Evolutionary conservation across 2,329 filamentous ascomycete species (phyloP).

Genomic region (Didymella lethalis): DNA sequence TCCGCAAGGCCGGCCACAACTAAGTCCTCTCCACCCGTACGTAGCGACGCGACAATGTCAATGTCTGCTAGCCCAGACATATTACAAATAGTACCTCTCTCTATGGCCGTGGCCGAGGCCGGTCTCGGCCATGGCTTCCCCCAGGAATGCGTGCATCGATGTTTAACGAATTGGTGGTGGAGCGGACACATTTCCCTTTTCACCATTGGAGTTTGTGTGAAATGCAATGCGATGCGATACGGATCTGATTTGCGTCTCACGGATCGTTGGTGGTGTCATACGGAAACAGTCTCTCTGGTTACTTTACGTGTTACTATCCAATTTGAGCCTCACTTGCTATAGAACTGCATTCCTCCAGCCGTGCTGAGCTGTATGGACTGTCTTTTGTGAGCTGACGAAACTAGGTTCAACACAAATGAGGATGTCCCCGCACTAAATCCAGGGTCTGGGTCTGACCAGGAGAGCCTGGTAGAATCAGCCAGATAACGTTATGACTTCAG

Average conservation of each 20-base stretch:
- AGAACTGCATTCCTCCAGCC: constrained; percentile 6
- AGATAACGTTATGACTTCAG: constrained; percentile 12
- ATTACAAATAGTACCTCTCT: constrained; percentile 35
- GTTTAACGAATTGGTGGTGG: constrained; percentile 49
- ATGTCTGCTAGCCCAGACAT: constrained; percentile 41
- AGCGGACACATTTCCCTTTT: constrained; percentile 45
- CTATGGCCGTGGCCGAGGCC: constrained; percentile 24
- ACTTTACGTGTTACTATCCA: constrained; percentile 49
- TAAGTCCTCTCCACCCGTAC: constrained; percentile 39
- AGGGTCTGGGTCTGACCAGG: constrained; percentile 12
- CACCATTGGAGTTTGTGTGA: constrained; percentile 50
- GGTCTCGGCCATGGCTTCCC: constrained; percentile 17
- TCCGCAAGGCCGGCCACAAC: constrained; percentile 62
- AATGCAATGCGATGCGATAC: constrained; percentile 37
- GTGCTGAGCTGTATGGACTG: background rate
- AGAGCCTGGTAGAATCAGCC: constrained; percentile 3
- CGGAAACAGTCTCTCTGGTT: constrained; percentile 48
- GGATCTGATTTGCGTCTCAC: constrained; percentile 41
- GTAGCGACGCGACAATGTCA: constrained; percentile 41
- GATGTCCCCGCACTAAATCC: constrained; percentile 12
- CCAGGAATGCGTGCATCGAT: constrained; percentile 47
- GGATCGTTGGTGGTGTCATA: constrained; percentile 44
- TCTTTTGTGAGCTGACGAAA: constrained; percentile 1
- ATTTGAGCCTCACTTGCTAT: constrained; percentile 50
- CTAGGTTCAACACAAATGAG: constrained; percentile 2